phyloP scores from a whole-genome alignment of 163 green algal species.

The Chlorella variabilis region DNA sequence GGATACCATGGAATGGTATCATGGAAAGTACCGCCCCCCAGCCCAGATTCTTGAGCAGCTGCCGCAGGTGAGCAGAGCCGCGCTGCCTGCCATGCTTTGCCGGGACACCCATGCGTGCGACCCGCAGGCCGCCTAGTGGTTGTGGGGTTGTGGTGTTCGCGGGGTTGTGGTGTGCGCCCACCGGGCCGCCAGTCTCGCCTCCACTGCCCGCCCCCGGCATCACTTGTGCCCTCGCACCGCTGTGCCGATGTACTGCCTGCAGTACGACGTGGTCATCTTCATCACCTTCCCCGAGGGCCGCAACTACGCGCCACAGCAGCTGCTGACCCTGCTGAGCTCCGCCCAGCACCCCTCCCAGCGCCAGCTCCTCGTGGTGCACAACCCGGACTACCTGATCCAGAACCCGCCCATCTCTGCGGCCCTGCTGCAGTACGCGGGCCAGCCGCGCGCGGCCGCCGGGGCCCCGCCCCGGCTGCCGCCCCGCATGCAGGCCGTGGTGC shows the following conservation, averaged over 20 bases:
- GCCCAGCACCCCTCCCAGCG: background rate
- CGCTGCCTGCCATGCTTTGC: background rate
- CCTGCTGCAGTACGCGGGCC: background rate
- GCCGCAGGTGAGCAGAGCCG: background rate
- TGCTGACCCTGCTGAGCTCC: background rate
- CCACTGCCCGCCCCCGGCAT: too few species aligned
- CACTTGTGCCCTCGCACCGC: background rate
- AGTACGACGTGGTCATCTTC: slow-evolving; percentile 11
- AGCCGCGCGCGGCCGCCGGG: background rate
- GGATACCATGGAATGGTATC: background rate
- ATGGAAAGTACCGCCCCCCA: background rate
- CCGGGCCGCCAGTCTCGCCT: background rate
- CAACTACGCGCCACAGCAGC: background rate
- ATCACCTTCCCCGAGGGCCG: background rate
- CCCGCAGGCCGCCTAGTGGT: too few species aligned
- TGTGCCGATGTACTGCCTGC: background rate
- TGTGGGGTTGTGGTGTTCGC: too few species aligned
- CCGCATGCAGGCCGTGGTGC: background rate
- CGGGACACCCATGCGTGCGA: too few species aligned
- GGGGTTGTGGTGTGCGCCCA: background rate
- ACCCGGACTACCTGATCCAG: background rate
- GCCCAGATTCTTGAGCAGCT: background rate
- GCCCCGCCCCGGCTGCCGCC: background rate
- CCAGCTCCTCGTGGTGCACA: slow-evolving; percentile 3
- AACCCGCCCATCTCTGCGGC: background rate